phyloP scores from a whole-genome alignment of 2,329 filamentous ascomycete genomes.

The Aspergillus arachidicola region DNA sequence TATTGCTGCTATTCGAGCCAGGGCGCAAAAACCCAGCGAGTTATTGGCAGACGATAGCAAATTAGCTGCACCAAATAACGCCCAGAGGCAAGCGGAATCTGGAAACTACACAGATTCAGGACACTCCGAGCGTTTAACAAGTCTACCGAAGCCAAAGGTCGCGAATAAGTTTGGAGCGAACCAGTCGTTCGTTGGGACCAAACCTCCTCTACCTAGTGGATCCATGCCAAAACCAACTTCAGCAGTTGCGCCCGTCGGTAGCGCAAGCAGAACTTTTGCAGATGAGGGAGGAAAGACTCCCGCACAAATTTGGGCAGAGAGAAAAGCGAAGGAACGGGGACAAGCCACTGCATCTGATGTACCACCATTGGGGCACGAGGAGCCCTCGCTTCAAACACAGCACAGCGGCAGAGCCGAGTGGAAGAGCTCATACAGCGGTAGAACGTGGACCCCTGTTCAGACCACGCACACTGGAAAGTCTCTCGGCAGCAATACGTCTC shows the following conservation, averaged over 20 bases:
- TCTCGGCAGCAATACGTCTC: constrained; percentile 52
- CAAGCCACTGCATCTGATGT: constrained; percentile 52
- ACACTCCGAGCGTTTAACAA: constrained; percentile 75
- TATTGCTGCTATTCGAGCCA: constrained; percentile 88
- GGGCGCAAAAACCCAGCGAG: constrained; percentile 67
- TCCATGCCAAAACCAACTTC: constrained; percentile 65
- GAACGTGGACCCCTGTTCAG: constrained; percentile 84
- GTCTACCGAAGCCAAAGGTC: constrained; percentile 91
- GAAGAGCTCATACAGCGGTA: constrained; percentile 90
- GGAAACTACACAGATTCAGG: constrained; percentile 76
- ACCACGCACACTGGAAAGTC: constrained; percentile 71
- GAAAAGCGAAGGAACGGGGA: constrained; percentile 80
- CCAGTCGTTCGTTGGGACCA: constrained; percentile 80
- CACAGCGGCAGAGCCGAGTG: constrained; percentile 74
- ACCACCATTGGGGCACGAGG: constrained; percentile 39
- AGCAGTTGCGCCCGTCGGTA: constrained; percentile 64
- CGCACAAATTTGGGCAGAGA: constrained; percentile 95
- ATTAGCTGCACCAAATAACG: constrained; percentile 47
- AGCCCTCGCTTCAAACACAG: constrained; percentile 66
- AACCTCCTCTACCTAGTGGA: constrained; percentile 76
- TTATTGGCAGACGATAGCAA: constrained; percentile 36
- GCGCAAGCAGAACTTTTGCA: constrained; percentile 89
- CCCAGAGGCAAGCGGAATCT: constrained; percentile 64
- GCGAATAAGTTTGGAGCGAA: constrained; percentile 81
- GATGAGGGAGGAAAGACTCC: constrained; percentile 95